These are phyloP conservation scores for Jasminum sambac DNA, from an alignment of 257 asterid genomes.

Conservation along the genomic window DNA sequence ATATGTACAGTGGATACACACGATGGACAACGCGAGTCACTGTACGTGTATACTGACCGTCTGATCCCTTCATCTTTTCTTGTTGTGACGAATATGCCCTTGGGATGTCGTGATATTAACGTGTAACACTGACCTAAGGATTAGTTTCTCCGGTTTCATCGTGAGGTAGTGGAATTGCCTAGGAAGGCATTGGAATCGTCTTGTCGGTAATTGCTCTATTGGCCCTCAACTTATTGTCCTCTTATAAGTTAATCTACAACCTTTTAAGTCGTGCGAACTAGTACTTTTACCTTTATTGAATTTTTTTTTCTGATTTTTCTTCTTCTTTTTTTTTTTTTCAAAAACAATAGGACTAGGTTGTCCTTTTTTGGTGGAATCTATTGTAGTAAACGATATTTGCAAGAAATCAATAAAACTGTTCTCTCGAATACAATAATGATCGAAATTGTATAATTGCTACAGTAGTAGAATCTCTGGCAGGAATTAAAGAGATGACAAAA, in stretches of 20 bases:
- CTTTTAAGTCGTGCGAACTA: too few relatives aligned
- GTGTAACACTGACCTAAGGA: conserved; percentile 24
- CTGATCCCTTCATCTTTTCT: neutral
- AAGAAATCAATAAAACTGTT: too few relatives aligned
- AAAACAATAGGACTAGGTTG: too few relatives aligned
- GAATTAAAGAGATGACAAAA: too few relatives aligned
- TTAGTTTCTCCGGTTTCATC: conserved; percentile 24
- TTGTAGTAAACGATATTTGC: too few relatives aligned
- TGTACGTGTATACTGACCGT: neutral
- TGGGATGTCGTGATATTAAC: neutral
- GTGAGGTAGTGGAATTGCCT: conserved; percentile 36
- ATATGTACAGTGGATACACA: conserved; percentile 17
- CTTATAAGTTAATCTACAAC: neutral
- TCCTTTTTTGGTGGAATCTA: too few relatives aligned
- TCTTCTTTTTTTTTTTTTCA: neutral
- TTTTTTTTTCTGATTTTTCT: neutral
- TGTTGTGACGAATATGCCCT: conserved; percentile 32
- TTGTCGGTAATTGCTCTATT: neutral
- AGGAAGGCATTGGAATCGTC: conserved; percentile 18
- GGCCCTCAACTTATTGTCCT: neutral
- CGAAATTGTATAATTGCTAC: too few relatives aligned
- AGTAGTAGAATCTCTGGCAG: too few relatives aligned
- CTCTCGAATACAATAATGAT: too few relatives aligned
- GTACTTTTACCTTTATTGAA: neutral
- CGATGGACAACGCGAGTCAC: conserved; percentile 3